A percentile compares a stretch with the other conserved stretches of the same genome.
Conservation (phyloP, 306 rosid genomes). For the Sicyos baderoa region DNA sequence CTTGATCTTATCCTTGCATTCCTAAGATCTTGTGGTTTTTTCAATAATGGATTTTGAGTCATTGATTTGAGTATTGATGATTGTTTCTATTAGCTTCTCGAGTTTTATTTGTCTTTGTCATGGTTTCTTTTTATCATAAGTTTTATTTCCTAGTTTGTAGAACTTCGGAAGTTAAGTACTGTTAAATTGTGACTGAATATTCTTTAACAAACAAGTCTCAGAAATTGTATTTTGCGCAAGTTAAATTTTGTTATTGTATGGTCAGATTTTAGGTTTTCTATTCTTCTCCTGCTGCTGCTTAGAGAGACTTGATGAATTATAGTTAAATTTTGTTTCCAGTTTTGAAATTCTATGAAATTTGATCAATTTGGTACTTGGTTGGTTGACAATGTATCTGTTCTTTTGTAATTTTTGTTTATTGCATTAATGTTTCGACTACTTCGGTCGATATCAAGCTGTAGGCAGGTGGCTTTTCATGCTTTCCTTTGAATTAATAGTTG, state of each 20-base stretch:
- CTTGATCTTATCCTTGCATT: neutral
- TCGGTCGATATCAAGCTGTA: conserved; percentile 4
- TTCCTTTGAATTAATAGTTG: neutral
- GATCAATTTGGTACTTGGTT: neutral
- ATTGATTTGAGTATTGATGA: neutral
- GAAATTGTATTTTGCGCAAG: neutral
- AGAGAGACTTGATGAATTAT: neutral
- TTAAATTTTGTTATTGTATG: neutral
- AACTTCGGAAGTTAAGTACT: neutral
- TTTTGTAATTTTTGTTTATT: neutral
- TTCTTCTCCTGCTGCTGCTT: neutral
- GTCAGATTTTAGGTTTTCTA: neutral
- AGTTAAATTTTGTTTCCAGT: neutral
- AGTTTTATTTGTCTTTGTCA: neutral
- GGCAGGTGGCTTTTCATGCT: neutral
- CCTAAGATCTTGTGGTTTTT: neutral
- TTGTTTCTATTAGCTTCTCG: neutral
- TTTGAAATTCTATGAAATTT: neutral
- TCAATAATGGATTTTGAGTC: neutral
- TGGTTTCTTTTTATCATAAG: neutral
- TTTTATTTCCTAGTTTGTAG: neutral
- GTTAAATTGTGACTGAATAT: neutral
- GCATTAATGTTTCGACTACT: neutral
- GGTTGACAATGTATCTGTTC: neutral
- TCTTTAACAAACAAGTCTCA: neutral